These are phyloP conservation scores for Coelastrella sp. DNA, from an alignment of 139 green algal genomes.

Conservation along the genomic window DNA sequence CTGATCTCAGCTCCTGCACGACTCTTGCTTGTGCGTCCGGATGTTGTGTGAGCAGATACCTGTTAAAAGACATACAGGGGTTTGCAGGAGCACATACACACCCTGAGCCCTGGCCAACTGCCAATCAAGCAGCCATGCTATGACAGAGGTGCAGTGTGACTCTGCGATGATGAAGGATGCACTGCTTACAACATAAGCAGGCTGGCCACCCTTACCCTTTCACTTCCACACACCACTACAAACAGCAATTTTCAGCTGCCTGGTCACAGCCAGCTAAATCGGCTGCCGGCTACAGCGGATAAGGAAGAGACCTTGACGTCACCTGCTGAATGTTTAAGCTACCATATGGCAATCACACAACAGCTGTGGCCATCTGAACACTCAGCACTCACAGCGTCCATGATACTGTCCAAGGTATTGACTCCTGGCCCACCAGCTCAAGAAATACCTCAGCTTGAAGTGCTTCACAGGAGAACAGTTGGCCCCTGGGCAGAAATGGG, in stretches of 20 bases:
- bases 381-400: conserved; percentile 40
- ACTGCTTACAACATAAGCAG: too few relatives aligned
- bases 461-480: not conserved
- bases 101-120: too few relatives aligned
- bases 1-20: conserved; percentile 6
- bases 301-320: too few relatives aligned
- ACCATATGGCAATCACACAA: not conserved
- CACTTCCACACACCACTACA: too few relatives aligned
- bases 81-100: not conserved
- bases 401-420: conserved; percentile 37
- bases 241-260: too few relatives aligned
- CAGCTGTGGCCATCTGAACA: not conserved
- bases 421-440: conserved; percentile 44
- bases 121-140: too few relatives aligned
- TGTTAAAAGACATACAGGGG: not conserved
- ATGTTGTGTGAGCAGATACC: conserved; percentile 37
- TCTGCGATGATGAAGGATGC: too few relatives aligned
- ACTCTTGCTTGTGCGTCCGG: conserved; percentile 9
- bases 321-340: too few relatives aligned
- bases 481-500: not conserved
- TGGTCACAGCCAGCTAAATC: too few relatives aligned
- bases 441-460: conserved; percentile 45
- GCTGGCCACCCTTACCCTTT: too few relatives aligned
- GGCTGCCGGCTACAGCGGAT: too few relatives aligned
- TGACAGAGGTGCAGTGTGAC: too few relatives aligned